Percentiles rank a stretch among this genome's conserved stretches.
Evolutionary conservation across 345 rosid species (phyloP).

Genomic region (Syzygium oleosum): DNA sequence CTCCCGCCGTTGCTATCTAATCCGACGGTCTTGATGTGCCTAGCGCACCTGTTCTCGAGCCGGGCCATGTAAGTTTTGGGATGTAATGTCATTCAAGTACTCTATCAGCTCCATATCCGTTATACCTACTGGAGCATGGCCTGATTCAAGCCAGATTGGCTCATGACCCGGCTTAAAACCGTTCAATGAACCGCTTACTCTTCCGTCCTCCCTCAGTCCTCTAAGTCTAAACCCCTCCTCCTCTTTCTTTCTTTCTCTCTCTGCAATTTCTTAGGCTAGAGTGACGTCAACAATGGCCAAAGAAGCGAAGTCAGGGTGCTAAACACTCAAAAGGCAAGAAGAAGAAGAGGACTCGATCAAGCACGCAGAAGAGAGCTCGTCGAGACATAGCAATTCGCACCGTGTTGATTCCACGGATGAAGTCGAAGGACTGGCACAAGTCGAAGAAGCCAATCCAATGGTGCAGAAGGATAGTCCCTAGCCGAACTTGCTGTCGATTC

Average conservation of each 20-base stretch:
- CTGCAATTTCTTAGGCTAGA: conserved; percentile 17
- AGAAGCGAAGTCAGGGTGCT: background rate
- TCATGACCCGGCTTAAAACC: background rate
- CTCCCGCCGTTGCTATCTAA: no score
- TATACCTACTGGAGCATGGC: background rate
- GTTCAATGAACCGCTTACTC: background rate
- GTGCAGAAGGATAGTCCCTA: conserved; percentile 39
- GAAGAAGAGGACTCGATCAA: conserved; percentile 35
- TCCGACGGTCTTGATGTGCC: no score
- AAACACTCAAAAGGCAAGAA: conserved; percentile 8
- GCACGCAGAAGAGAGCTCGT: conserved; percentile 7
- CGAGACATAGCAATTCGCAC: conserved; percentile 16
- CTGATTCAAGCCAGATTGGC: background rate
- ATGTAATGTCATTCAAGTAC: no score
- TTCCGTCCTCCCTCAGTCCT: background rate
- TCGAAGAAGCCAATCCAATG: conserved; percentile 1
- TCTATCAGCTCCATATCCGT: background rate
- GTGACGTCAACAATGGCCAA: background rate
- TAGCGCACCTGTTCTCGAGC: no score
- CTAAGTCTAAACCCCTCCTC: background rate
- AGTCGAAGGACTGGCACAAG: background rate
- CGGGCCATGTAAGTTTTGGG: no score
- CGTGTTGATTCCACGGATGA: conserved; percentile 11
- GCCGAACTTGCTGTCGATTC: conserved; percentile 65
- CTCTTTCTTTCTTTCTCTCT: background rate